Conservation (phyloP, 75 land plant genomes). For the Cunninghamia lanceolata region DNA sequence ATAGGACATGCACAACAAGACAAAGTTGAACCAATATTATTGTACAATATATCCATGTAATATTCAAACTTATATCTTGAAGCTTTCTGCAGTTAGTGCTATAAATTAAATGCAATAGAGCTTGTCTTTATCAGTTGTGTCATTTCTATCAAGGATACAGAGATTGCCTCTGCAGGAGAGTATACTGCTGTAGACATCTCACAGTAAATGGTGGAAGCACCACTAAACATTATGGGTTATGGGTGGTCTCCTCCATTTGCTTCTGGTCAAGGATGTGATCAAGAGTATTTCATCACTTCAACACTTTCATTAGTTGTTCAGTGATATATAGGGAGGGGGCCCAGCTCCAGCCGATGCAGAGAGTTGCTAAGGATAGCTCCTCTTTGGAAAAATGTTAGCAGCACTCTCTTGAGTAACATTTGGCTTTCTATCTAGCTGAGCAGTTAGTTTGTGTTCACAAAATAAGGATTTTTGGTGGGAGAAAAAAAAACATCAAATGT, state of each 20-base stretch:
- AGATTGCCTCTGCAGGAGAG: neutral
- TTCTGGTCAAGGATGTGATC: neutral
- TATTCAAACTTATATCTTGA: conserved; percentile 34
- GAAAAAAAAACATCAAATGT: neutral
- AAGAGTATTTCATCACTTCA: neutral
- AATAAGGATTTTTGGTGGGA: neutral
- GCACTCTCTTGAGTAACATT: neutral
- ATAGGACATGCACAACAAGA: neutral
- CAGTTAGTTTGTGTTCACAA: neutral
- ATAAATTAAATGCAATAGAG: neutral
- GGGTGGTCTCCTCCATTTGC: neutral
- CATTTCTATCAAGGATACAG: neutral
- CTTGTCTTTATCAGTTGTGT: neutral
- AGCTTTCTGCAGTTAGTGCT: conserved; percentile 12
- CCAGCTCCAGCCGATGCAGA: no score
- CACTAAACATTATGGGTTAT: neutral
- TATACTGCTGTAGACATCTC: neutral
- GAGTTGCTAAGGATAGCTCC: neutral
- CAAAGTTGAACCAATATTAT: conserved; percentile 9
- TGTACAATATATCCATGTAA: conserved; percentile 33
- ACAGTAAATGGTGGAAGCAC: neutral
- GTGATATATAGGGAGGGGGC: neutral
- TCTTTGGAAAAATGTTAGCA: neutral
- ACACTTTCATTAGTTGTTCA: neutral
- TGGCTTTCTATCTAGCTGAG: neutral